Conservation (phyloP, 1,139 yeast genomes). For the Yarrowia galli region DNA sequence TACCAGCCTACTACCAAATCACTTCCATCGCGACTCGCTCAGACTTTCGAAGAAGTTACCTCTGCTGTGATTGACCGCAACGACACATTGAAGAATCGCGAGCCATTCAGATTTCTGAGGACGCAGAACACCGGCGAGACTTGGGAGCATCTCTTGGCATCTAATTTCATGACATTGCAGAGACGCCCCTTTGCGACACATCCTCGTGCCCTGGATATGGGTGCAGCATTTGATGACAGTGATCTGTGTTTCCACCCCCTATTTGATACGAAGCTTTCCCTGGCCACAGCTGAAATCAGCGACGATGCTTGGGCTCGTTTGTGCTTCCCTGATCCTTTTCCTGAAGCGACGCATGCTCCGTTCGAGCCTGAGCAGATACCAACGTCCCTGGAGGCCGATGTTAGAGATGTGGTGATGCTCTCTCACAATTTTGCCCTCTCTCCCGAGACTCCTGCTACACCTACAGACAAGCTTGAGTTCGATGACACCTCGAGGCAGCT, state of each 20-base stretch:
- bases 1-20: not conserved
- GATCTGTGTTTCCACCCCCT: not conserved
- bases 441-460: not conserved
- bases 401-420: not conserved
- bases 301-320: not conserved
- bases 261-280: not conserved
- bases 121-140: not conserved
- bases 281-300: not conserved
- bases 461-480: not conserved
- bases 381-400: not conserved
- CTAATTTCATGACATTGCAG: not conserved
- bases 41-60: not conserved
- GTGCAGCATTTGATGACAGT: not conserved
- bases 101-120: not conserved
- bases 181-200: not conserved
- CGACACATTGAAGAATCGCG: not conserved
- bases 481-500: not conserved
- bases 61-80: not conserved
- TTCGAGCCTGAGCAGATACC: not conserved
- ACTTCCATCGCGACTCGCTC: not conserved
- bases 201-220: not conserved
- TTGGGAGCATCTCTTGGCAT: not conserved
- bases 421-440: not conserved
- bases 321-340: not conserved
- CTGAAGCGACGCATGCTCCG: not conserved